Evolutionary conservation across 805 yeast species (phyloP).

Genomic region (Torulaspora maleeae): DNA sequence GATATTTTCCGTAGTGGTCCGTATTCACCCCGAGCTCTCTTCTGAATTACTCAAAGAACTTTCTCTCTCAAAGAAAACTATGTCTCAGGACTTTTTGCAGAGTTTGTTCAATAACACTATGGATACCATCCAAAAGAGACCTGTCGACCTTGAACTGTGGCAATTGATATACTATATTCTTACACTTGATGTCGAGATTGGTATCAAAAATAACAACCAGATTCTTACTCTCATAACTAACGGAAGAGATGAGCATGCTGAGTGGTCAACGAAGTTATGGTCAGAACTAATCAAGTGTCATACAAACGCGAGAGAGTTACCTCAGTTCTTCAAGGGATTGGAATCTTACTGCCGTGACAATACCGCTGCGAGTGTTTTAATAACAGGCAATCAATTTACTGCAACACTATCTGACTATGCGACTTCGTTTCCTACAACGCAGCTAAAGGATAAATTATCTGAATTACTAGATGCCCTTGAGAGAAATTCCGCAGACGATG

Average conservation of each 20-base stretch:
- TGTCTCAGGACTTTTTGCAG: slow-evolving; percentile 50
- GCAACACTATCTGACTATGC: slow-evolving; percentile 40
- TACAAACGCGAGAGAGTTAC: slow-evolving; percentile 54
- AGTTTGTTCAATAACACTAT: slow-evolving; percentile 19
- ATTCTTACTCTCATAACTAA: slow-evolving; percentile 12
- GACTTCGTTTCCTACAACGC: slow-evolving; percentile 44
- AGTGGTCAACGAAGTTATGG: slow-evolving; percentile 21
- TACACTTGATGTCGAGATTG: slow-evolving; percentile 54
- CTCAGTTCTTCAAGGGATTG: slow-evolving; percentile 48
- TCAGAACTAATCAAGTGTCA: slow-evolving; percentile 43
- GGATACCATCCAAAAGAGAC: not conserved
- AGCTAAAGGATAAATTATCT: slow-evolving; percentile 34
- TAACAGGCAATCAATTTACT: slow-evolving; percentile 33
- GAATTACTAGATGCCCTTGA: slow-evolving; percentile 15
- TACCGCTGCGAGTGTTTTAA: slow-evolving; percentile 13
- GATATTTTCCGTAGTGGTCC: slow-evolving; percentile 42
- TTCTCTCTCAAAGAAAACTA: slow-evolving; percentile 47
- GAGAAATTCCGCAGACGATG: slow-evolving; percentile 10
- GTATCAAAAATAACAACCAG: slow-evolving; percentile 40
- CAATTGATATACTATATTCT: slow-evolving; percentile 45
- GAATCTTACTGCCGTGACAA: slow-evolving; percentile 19
- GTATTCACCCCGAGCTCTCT: slow-evolving; percentile 38
- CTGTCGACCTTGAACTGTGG: slow-evolving; percentile 37
- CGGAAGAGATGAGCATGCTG: slow-evolving; percentile 8
- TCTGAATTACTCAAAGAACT: slow-evolving; percentile 45